A percentile compares a stretch with the other conserved stretches of the same genome.
Evolutionary conservation across 164 flowering plant genomes (phyloP).

Genomic region (Stephania japonica): DNA sequence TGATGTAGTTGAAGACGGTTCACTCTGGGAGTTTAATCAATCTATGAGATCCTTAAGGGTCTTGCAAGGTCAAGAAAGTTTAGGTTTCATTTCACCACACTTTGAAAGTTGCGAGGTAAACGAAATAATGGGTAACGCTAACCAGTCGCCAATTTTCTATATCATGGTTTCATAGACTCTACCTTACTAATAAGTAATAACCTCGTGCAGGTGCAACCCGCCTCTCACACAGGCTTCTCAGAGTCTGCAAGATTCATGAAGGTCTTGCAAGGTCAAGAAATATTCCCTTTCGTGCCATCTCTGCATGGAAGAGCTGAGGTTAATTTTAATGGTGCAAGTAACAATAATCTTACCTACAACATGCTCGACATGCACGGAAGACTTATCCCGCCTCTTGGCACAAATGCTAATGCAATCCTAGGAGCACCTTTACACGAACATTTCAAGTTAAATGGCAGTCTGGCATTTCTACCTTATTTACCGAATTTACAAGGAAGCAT

Average conservation of each 20-base stretch:
- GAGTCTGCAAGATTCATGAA: slow-evolving; percentile 61
- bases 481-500: slow-evolving; percentile 29
- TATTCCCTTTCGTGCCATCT: slow-evolving; percentile 44
- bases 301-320: slow-evolving; percentile 33
- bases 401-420: slow-evolving; percentile 33
- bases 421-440: slow-evolving; percentile 35
- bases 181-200: slow-evolving; percentile 19
- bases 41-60: slow-evolving; percentile 82
- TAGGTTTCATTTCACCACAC: slow-evolving; percentile 51
- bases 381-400: slow-evolving; percentile 45
- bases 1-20: slow-evolving; percentile 36
- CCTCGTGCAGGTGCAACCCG: slow-evolving; percentile 27
- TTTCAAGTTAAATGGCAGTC: slow-evolving; percentile 25
- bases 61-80: slow-evolving; percentile 99
- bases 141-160: slow-evolving; percentile 23
- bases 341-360: slow-evolving; percentile 28
- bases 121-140: slow-evolving; percentile 29
- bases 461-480: slow-evolving; percentile 20
- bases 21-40: slow-evolving; percentile 64
- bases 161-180: too few relatives aligned
- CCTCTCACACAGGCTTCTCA: slow-evolving; percentile 52
- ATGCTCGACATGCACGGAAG: slow-evolving; percentile 32
- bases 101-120: slow-evolving; percentile 43
- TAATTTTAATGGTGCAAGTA: slow-evolving; percentile 35
- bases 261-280: slow-evolving; percentile 99